Conservation (phyloP, 2,329 filamentous ascomycete genomes). For the Ophiostoma ulmi region DNA sequence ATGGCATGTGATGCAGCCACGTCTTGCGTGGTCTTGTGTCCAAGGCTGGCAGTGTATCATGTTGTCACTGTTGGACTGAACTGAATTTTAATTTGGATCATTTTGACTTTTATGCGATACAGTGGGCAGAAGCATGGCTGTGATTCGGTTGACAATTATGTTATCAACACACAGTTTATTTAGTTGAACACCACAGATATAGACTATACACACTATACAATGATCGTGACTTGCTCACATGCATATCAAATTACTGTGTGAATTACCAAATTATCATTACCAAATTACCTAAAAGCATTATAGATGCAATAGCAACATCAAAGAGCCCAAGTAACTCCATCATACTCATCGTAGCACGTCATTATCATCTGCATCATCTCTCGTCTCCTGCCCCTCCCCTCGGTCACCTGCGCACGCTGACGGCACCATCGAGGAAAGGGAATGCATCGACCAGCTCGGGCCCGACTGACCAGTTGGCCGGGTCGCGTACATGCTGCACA, state of each 20-base stretch:
- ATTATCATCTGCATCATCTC: neutral
- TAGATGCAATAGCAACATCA: neutral
- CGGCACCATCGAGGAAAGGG: constrained; percentile 21
- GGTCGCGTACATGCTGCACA: constrained; percentile 22
- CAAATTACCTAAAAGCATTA: neutral
- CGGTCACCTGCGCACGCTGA: constrained; percentile 18
- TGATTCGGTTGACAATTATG: no score
- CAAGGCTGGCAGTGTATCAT: neutral
- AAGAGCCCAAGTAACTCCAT: neutral
- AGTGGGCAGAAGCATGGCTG: no score
- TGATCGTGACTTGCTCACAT: no score
- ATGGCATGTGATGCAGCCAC: constrained; percentile 5
- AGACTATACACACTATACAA: no score
- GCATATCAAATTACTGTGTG: no score
- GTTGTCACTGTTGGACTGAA: neutral
- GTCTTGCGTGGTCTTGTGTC: neutral
- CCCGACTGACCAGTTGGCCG: constrained; percentile 23
- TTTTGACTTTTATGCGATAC: no score
- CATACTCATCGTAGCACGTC: neutral
- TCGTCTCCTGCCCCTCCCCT: no score
- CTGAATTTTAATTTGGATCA: no score
- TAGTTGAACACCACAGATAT: no score
- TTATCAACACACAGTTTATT: no score
- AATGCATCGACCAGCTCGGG: constrained; percentile 23
- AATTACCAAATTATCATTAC: neutral